These are phyloP conservation scores for Tetradesmus lagerheimii DNA, from an alignment of 139 green algal species.

Conservation along the genomic window DNA sequence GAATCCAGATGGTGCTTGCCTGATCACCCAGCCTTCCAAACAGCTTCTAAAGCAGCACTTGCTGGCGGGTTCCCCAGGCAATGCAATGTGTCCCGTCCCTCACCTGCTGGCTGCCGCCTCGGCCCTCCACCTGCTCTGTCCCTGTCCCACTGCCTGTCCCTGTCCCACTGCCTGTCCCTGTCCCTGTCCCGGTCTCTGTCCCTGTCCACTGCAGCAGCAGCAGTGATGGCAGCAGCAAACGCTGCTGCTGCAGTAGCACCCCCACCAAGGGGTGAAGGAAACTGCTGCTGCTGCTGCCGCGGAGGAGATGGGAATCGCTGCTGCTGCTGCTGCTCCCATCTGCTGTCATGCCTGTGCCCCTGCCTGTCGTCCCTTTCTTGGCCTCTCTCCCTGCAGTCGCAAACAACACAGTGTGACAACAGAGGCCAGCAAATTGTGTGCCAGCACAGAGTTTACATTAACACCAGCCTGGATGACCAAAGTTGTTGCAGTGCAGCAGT, in stretches of 20 bases:
- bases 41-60: too few relatives aligned
- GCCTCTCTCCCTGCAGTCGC: not conserved
- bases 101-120: not conserved
- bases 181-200: not conserved
- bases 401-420: too few relatives aligned
- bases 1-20: too few relatives aligned
- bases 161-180: not conserved
- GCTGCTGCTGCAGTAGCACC: not conserved
- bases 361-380: not conserved
- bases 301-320: not conserved
- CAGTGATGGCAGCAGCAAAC: not conserved
- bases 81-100: not conserved
- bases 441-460: too few relatives aligned
- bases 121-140: not conserved
- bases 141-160: not conserved
- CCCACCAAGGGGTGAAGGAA: not conserved
- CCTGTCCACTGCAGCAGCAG: not conserved
- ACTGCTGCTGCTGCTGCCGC: conserved; percentile 10
- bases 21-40: too few relatives aligned
- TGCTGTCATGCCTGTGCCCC: not conserved
- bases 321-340: not conserved
- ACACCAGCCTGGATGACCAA: too few relatives aligned
- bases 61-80: too few relatives aligned
- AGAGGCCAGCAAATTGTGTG: not conserved
- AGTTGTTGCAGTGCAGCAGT: too few relatives aligned